These are phyloP conservation scores for Selaginella moellendorffii DNA, from an alignment of 75 land plant genomes.

Conservation along the genomic window DNA sequence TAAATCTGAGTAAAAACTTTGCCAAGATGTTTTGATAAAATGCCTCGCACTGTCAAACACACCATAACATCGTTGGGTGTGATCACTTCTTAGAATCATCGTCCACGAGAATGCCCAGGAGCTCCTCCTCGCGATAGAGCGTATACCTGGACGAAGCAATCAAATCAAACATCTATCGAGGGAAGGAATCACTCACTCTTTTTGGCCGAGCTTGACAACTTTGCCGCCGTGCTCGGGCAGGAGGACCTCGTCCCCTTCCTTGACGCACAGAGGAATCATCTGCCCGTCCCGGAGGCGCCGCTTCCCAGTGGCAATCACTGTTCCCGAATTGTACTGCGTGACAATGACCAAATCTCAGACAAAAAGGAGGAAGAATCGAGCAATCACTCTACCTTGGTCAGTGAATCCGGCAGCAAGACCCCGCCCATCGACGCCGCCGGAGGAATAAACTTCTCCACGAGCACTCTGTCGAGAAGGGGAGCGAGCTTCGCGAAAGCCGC, in stretches of 20 bases:
- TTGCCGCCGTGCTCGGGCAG: slow-evolving; percentile 77
- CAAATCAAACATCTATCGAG: neutral
- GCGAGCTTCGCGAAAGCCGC: slow-evolving; percentile 8
- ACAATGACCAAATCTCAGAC: neutral
- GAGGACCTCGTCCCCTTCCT: slow-evolving; percentile 75
- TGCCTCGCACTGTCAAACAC: too few species aligned
- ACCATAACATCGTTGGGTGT: too few species aligned
- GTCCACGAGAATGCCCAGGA: slow-evolving; percentile 15
- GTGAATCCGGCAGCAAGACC: slow-evolving; percentile 10
- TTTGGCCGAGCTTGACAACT: slow-evolving; percentile 58
- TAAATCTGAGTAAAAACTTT: too few species aligned
- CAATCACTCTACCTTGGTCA: neutral
- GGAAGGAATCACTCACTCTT: slow-evolving; percentile 44
- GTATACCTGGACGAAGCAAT: slow-evolving; percentile 11
- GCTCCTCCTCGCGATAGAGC: slow-evolving; percentile 15
- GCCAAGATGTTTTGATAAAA: too few species aligned
- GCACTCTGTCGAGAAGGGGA: slow-evolving; percentile 11
- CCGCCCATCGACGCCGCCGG: slow-evolving; percentile 6
- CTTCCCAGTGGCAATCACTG: slow-evolving; percentile 61
- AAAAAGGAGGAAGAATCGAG: too few species aligned
- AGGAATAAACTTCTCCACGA: slow-evolving; percentile 12
- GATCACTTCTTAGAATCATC: too few species aligned
- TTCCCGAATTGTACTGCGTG: slow-evolving; percentile 67
- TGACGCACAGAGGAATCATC: slow-evolving; percentile 44
- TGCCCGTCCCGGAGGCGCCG: slow-evolving; percentile 47